Conservation (phyloP, 2,329 filamentous ascomycete species). For the Thielaviopsis euricoi region DNA sequence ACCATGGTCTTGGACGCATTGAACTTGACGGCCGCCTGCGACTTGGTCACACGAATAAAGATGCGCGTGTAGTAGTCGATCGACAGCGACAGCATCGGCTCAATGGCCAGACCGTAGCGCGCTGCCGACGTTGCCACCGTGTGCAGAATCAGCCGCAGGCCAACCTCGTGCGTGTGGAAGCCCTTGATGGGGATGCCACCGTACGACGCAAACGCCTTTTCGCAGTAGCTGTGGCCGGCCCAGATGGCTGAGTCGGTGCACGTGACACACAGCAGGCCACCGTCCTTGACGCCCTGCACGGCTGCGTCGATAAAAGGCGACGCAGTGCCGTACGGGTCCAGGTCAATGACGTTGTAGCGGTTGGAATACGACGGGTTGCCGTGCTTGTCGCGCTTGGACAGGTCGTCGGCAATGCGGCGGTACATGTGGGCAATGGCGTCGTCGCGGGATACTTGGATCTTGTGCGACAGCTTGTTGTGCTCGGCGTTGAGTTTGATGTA, state of each 20-base stretch:
- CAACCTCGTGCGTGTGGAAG: slow-evolving; percentile 72
- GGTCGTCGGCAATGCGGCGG: slow-evolving; percentile 39
- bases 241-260: slow-evolving; percentile 94
- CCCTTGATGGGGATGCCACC: slow-evolving; percentile 80
- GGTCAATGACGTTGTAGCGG: slow-evolving; percentile 83
- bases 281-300: slow-evolving; percentile 64
- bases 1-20: slow-evolving; percentile 83
- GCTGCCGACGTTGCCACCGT: slow-evolving; percentile 65
- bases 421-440: slow-evolving; percentile 94
- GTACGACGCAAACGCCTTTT: slow-evolving; percentile 90
- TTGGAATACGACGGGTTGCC: slow-evolving; percentile 24
- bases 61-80: slow-evolving; percentile 91
- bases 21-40: slow-evolving; percentile 77
- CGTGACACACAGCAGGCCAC: slow-evolving; percentile 82
- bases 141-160: slow-evolving; percentile 72
- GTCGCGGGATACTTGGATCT: slow-evolving; percentile 56
- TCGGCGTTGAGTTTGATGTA: slow-evolving; percentile 72
- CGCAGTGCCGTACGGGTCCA: slow-evolving; percentile 91
- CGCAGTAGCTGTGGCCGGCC: slow-evolving; percentile 82
- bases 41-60: slow-evolving; percentile 68
- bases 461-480: slow-evolving; percentile 60
- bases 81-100: slow-evolving; percentile 79
- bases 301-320: slow-evolving; percentile 85
- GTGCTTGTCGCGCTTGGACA: slow-evolving; percentile 25
- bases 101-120: slow-evolving; percentile 73